Base-by-base conservation (phyloP, 208 protist genomes). In the Leptomonas pyrrhocoris region DNA sequence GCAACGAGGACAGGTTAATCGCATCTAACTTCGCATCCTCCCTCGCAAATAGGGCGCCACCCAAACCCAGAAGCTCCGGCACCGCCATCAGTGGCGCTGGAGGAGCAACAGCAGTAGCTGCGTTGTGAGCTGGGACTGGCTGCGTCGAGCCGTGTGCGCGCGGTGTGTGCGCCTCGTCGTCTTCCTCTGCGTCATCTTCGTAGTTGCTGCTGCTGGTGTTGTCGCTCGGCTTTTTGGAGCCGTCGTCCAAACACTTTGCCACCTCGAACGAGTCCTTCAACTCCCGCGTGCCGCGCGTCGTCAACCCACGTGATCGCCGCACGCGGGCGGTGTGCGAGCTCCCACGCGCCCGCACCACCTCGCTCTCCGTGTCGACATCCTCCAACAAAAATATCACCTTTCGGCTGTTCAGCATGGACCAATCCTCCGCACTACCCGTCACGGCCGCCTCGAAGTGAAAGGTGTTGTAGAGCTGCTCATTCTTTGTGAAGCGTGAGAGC, bases 351-450 rank as follows among this genome's bases (percentile, higher is more conserved):
- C 48, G 38, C 40, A 77, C 62, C 19, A 71, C n/a, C 21, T 65
- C 40, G 46, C 43, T 46, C 25, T 38, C 46, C 15, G 63, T 53
- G 71, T 77, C 59, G 4, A 77, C 64, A 38, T 66, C 63, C 57
- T 77, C 71, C 7, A 77, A n/a, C 31, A 77, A 63, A 25, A 77
- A 77, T 31, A 77, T 77, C 9, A 77, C 71, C 31, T 71, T 70
- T n/a, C 45, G 53, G 63, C 48, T 71, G 30, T 19, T 71, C 23
- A 77, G 71, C 56, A 67, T 50, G 1, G 15, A n/a, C 71, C 71
- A 77, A 7, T 77, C 71, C 38, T 50, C 16, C 6, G 55, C 36
- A 2, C 45, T 59, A 25, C 61, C 49, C 3, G 15, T 3, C 12
- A 28, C 11, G 9, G 34, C 53, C 0, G 19, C 4, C 27, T 66